Base-by-base conservation (phyloP, 208 protist species). In the Vickermania ingenoplastis region DNA sequence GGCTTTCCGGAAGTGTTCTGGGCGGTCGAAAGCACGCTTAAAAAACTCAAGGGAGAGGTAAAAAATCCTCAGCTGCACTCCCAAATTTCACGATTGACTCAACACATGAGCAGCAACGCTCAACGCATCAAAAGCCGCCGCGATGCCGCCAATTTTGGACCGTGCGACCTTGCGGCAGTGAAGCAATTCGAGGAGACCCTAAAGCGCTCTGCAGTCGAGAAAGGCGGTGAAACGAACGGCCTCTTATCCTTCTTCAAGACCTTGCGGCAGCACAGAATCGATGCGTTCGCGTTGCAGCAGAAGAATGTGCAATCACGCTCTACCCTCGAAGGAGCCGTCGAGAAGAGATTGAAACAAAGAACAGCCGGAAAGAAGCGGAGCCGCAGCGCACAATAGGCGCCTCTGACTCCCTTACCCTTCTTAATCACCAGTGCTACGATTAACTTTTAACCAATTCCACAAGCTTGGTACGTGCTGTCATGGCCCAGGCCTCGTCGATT, bases 1-100 rank as follows among this genome's bases (percentile, higher is more conserved):
- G 90, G 91, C 36, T 97, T 97, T 71, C 89, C 94, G n/a, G 92
- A 97, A 77, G 67, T 91, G 41, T 90, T 95, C 65, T 93, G 88
- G 75, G 77, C 86, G 2, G 79, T 93, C 24, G 81, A 91, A 31
- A 75, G 73, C 59, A 92, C 88, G 17, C 71, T 97, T 41, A 89
- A 83, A 63, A 88, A 89, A 57, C 74, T 97, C 26, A 73, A 74
- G 55, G 63, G 75, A 17, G 83, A 94, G 56, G 81, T 95, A 27
- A 89, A 90, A 58, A 75, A 92, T 30, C 84, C 84, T 5, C 85
- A 88, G 69, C 70, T 92, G 26, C 77, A 93, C 69, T 65, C 77
- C 7, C 75, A 82, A 61, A 75, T 96, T 58, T 79, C 55, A 49
- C 77, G 72, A 22, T 31, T 94, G 24, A 69, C 93, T n/a, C 83